Percentiles rank a stretch among this genome's conserved stretches.
Evolutionary conservation across 1,139 yeast genomes (phyloP).

Genomic region (Protomyces arabidopsidicola): DNA sequence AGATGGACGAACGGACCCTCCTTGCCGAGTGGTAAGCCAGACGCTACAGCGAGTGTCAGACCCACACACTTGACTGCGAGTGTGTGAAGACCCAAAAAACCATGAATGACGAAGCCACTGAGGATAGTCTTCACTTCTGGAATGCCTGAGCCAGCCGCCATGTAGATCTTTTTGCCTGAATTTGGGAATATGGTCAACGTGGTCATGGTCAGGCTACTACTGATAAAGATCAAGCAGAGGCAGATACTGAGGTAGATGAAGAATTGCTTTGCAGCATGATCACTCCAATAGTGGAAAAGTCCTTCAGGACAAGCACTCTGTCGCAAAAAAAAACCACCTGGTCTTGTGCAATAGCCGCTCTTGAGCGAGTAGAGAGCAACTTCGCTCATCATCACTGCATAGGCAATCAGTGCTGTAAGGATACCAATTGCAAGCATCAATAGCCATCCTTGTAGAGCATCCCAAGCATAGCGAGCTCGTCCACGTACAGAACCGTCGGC

Average conservation of each 20-base stretch:
- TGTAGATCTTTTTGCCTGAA: slow-evolving; percentile 15
- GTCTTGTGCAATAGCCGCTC: slow-evolving; percentile 48
- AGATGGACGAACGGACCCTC: slow-evolving; percentile 69
- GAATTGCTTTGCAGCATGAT: background rate
- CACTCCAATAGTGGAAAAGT: background rate
- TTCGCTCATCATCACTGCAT: slow-evolving; percentile 51
- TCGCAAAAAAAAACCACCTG: background rate
- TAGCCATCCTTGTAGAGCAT: slow-evolving; percentile 48
- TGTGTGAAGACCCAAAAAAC: slow-evolving; percentile 55
- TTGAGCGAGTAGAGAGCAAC: slow-evolving; percentile 52
- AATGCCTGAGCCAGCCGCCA: slow-evolving; percentile 47
- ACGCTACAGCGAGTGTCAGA: slow-evolving; percentile 56
- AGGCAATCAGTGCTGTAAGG: slow-evolving; percentile 51
- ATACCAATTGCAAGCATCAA: slow-evolving; percentile 42
- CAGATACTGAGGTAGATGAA: background rate
- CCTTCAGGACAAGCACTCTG: background rate
- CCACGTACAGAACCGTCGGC: slow-evolving; percentile 1
- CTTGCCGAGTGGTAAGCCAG: slow-evolving; percentile 63
- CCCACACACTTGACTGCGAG: slow-evolving; percentile 51
- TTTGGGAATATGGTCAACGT: slow-evolving; percentile 8
- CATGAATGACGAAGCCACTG: slow-evolving; percentile 54
- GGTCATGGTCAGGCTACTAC: slow-evolving; percentile 8
- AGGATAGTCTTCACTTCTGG: slow-evolving; percentile 54
- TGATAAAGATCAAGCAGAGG: background rate
- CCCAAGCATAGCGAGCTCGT: slow-evolving; percentile 37